Percentiles rank a stretch among this genome's conserved stretches.
Evolutionary conservation across 2,329 filamentous ascomycete species (phyloP).

Genomic region (Fusarium sulawesiense): DNA sequence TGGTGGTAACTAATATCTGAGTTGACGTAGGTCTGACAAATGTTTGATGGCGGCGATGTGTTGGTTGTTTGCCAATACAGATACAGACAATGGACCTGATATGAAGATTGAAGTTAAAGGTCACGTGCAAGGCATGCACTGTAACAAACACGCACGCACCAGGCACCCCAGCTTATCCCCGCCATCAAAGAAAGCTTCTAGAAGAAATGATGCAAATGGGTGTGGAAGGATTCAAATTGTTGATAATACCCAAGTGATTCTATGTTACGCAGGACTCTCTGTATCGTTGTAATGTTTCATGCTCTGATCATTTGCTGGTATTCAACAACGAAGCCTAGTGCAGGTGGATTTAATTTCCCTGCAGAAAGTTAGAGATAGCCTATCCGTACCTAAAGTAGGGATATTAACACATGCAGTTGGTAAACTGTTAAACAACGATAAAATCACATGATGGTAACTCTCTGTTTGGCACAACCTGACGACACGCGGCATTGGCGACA

Average conservation of each 20-base stretch:
- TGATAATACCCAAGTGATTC: background rate
- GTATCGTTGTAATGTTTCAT: background rate
- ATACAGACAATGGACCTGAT: background rate
- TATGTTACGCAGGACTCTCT: background rate
- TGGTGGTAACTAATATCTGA: background rate
- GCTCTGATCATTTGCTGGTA: background rate
- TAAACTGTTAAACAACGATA: background rate
- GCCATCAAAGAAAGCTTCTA: constrained; percentile 8
- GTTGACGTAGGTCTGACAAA: background rate
- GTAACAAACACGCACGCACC: background rate
- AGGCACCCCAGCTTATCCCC: constrained; percentile 1
- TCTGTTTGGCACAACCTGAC: background rate
- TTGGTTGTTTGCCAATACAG: constrained; percentile 3
- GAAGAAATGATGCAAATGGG: background rate
- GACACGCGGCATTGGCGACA: background rate
- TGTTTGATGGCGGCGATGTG: constrained; percentile 7
- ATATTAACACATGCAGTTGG: background rate
- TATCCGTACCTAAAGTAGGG: background rate
- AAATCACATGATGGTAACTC: background rate
- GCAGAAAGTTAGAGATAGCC: background rate
- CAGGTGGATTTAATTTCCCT: background rate
- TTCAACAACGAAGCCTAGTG: background rate
- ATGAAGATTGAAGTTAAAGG: constrained; percentile 25
- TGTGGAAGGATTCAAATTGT: background rate
- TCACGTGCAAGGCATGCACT: constrained; percentile 24